Conservation (phyloP, 208 protist species). For the Naegleria lovaniensis region DNA sequence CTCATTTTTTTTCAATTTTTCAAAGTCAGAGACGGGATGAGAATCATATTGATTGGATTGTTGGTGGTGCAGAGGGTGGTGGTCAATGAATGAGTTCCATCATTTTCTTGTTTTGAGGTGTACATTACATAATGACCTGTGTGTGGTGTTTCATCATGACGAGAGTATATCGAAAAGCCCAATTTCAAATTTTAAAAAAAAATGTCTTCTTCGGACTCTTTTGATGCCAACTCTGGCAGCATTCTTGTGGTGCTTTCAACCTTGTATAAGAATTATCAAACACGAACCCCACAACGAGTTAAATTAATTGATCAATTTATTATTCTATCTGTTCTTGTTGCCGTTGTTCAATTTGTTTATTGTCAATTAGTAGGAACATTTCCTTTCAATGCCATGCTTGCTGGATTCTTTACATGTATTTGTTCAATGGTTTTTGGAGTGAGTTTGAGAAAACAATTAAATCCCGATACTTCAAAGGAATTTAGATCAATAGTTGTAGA, state of each 20-base stretch:
- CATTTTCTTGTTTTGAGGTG: no score
- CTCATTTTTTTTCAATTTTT: no score
- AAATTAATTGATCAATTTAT: conserved; percentile 34
- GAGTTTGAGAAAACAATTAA: conserved; percentile 4
- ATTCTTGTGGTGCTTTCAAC: background rate
- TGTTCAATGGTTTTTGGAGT: background rate
- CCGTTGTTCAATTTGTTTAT: conserved; percentile 24
- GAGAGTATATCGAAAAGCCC: no score
- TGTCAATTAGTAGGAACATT: conserved; percentile 27
- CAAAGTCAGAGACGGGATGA: no score
- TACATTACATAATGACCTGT: no score
- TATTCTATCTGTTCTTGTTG: background rate
- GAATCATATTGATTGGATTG: no score
- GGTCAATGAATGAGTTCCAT: no score
- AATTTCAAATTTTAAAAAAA: no score
- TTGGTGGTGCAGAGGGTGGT: no score
- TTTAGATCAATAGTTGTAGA: background rate
- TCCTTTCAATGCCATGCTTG: conserved; percentile 26
- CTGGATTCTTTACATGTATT: conserved; percentile 16
- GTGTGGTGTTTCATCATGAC: no score
- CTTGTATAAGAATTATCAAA: background rate
- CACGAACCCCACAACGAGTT: conserved; percentile 8
- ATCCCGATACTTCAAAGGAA: background rate
- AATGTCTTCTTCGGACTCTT: no score
- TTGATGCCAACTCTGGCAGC: no score